Base-by-base conservation (phyloP, 148 eudicot species). In the Rhododendron kiyosumense region DNA sequence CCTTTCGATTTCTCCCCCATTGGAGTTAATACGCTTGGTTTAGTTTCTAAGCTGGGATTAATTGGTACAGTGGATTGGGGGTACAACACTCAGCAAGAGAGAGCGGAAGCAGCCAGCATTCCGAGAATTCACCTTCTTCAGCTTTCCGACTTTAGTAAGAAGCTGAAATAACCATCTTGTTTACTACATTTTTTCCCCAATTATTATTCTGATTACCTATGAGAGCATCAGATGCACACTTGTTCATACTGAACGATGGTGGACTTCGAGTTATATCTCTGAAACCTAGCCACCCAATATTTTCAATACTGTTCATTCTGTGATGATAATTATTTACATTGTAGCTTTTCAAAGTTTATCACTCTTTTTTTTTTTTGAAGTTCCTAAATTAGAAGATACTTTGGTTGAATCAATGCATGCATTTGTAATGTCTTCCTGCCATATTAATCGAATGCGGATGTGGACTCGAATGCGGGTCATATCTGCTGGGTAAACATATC, bases 11-110 rank as follows among this genome's bases (percentile, higher is more conserved):
- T 28, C 3, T 17, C 38, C 71, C 52, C 73, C 11, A 5, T 88
- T 28, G 8, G 69, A 20, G 3, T 8, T 30, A 32, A 17, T n/a
- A 7, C 15, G 20, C 4, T 79, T 79, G 17, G 48, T 59, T 82
- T 81, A 49, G 11, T 85, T 78, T 32, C 82, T 86, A 41, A 84
- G 22, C 49, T 78, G 48, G 61, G 75, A 83, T 73, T 87, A 57
- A 43, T 86, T 85, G 85, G 87, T 86, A 41, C 94, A 97, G 99
- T 91, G 81, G 93, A 97, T 71, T 97, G 99, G 99, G 99, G 99
- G 38, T 97, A 95, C 46, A 97, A 97, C 91, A 97, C 98, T 41
- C 84, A 81, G 61, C 93, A 93, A 87, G 98, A 97, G 90, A 93
- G 98, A 85, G 94, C 89, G 26, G 98, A 95, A 85, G 99, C 98